Evolutionary conservation across 495 filamentous ascomycete species (phyloP), one percentile per base, ranked within the genome.

Genomic region (Penicillium atrosanguineum): DNA sequence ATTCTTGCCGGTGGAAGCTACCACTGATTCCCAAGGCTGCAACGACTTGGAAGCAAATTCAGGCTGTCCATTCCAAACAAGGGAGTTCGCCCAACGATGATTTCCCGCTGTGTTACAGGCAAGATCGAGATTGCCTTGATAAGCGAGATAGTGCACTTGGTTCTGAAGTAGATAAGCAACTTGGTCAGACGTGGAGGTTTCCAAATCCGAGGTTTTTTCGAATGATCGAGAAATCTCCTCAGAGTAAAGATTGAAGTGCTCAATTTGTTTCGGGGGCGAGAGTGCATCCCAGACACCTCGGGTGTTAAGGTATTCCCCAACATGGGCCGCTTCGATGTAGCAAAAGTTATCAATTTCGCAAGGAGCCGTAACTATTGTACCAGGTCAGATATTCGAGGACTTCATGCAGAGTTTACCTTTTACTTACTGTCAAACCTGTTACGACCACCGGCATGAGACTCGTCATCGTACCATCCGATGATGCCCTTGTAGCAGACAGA

Each of bases 101-200:
- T 67, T 72, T 25, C 75, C 75, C 3, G 73, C 74, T 2, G 75
- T 77, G 46, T 78, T 78, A 43, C 75, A 78, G 2, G 64, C 67
- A 14, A 78, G 54, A 52, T 78, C 75, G 2, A 78, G 62, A 46
- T 77, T 78, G 0, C 75, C 74, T 56, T 77, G 71, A 48, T 78
- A 78, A 16, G 69, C 68, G n/a, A 78, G 50, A 36, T 67, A 67
- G 48, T 77, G 56, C 1, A 78, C 63, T 6, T 62, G 55, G 44
- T 63, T 65, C 7, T 63, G 42, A 7, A 78, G 67, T 12, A 76
- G 47, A 40, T 65, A 73, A 1, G 57, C 37, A 0, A 78, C 65
- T 36, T 65, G 57, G 19, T 59, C 61, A 4, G 50, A 63, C 3
- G 53, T 39, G 15, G 50, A 67, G 0, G 48, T 64, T 63, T 52